Base-by-base conservation (phyloP, 306 rosid genomes). In the Urtica urens region DNA sequence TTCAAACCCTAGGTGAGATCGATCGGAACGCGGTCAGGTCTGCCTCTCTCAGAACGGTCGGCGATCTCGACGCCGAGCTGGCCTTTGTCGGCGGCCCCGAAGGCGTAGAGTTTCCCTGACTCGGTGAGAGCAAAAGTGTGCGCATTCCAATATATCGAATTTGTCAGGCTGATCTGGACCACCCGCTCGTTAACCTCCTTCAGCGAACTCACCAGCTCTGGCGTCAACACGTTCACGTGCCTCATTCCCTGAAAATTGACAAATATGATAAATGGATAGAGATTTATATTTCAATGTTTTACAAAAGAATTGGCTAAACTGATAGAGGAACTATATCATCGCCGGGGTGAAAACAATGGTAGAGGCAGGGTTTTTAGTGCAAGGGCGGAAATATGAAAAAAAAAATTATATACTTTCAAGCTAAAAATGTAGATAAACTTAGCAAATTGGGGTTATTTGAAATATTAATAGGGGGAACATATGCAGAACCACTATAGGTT, bases 71-170 rank as follows among this genome's bases (percentile, higher is more conserved):
- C 69, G 40, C 95, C 97, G 3, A 88, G 74, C 57, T 88, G 95
- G 39, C 97, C 97, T 68, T 88, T 81, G 67, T 88, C 93, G 33
- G 93, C 97, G 1, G 95, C 83, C 1, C 97, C 97, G 71, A 88
- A 88, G 49, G 93, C 90, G 50, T 72, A 84, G 17, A 88, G 78
- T 75, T 81, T 88, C 49, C 97, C 97, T 1, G 95, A 78, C 60
- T 81, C 86, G 0, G 95, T 84, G 22, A 88, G 93, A 0, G 97
- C 97, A 23, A 88, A 84, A 38, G 97, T 88, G 65, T 88, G 97
- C 16, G 97, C 97, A 20, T 88, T 84, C 93, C 93, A 81, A 59
- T 81, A 76, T 53, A 84, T 75, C 22, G 93, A 88, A 51, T 88
- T 88, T 28, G 95, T 88, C 49, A 81, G 84, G 55, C 95, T 84